Conservation (phyloP, 257 asterid genomes). For the Scutellaria minor region DNA sequence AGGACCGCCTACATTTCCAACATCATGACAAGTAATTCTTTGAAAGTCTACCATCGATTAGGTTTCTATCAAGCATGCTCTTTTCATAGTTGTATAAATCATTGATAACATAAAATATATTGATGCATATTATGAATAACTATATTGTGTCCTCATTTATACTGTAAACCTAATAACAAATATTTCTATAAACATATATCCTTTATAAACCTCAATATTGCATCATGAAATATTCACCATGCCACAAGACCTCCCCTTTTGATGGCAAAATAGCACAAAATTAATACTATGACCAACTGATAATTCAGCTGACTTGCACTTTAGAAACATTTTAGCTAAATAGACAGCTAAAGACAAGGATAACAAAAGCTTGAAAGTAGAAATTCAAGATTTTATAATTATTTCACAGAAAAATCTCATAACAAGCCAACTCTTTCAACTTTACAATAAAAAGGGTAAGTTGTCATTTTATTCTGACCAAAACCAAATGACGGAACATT, state of each 20-base stretch:
- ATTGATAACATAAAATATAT: background rate
- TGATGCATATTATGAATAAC: background rate
- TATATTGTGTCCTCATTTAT: background rate
- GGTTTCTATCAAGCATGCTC: background rate
- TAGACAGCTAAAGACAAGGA: background rate
- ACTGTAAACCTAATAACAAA: background rate
- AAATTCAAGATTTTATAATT: background rate
- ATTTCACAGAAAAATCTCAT: background rate
- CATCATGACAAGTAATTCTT: background rate
- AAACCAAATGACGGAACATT: constrained; percentile 1
- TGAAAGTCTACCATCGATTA: background rate
- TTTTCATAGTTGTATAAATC: too few species aligned
- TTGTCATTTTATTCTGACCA: background rate
- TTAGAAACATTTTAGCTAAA: background rate
- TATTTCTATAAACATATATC: background rate
- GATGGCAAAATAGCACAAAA: background rate
- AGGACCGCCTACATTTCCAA: background rate
- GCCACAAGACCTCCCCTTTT: background rate
- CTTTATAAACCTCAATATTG: background rate
- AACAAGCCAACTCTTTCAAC: background rate
- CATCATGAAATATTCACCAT: constrained; percentile 5
- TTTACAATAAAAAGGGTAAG: background rate
- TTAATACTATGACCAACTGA: background rate
- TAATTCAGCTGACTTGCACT: background rate
- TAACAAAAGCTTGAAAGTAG: background rate